Evolutionary conservation across 768 basidiomycete genomes (phyloP).

Genomic region (Hysterangium stoloniferum): DNA sequence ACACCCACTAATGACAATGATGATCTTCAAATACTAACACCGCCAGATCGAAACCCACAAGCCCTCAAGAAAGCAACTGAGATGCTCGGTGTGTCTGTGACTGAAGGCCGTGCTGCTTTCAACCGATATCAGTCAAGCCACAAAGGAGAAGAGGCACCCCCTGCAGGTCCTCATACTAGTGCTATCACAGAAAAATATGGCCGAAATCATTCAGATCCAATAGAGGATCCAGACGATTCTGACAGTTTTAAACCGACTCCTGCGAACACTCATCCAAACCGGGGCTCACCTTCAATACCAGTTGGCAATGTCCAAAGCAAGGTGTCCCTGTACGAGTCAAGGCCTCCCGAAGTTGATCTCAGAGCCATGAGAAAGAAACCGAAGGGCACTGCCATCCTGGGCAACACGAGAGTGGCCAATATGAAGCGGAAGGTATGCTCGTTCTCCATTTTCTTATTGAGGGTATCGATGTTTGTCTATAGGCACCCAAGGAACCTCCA

Average conservation of each 20-base stretch:
- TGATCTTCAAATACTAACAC: neutral
- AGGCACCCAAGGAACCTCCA: no score
- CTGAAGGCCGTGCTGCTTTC: neutral
- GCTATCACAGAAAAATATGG: neutral
- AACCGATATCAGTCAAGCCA: no score
- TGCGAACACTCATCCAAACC: neutral
- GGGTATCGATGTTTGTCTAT: neutral
- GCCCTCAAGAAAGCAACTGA: neutral
- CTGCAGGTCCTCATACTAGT: constrained; percentile 1
- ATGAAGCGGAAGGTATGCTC: neutral
- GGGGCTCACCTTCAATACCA: neutral
- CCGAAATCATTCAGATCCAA: neutral
- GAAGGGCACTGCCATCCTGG: neutral
- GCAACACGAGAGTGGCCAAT: neutral
- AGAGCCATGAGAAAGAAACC: no score
- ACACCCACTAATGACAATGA: constrained; percentile 3
- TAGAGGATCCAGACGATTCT: constrained; percentile 6
- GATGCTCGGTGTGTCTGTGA: no score
- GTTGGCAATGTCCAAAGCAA: neutral
- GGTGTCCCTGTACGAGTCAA: neutral
- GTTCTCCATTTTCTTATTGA: no score
- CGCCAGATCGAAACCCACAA: neutral
- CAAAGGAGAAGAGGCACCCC: neutral
- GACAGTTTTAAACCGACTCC: neutral
- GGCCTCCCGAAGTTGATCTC: neutral